Base-by-base conservation (phyloP, 1,284 basidiomycete species). In the Lentinula novae-zelandiae region DNA sequence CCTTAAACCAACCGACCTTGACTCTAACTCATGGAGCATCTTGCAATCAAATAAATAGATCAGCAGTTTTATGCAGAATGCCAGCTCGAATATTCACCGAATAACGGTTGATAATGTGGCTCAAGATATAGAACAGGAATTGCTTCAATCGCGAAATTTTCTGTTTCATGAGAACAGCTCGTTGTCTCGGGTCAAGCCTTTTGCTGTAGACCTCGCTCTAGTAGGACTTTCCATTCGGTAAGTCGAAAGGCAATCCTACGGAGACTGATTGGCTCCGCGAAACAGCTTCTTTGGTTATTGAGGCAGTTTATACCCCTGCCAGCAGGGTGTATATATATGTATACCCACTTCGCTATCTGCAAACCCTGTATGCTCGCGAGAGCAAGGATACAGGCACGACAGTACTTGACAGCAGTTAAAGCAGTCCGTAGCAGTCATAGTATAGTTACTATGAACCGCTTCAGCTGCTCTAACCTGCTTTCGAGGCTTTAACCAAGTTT, bases 191-290 rank as follows among this genome's bases (percentile, higher is more conserved):
- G 54, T 64, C 15, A 55, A 48, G 17, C 15, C 34, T 12, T 67
- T 70, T 54, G 65, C 68, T 33, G 31, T 64, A 10, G 69, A 70
- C 60, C 64, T 70, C 39, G 63, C 66, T 49, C 44, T 70, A 53
- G 61, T 70, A 54, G 68, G 63, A 5, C 60, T 67, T 17, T 62
- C 57, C 20, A 51, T 66, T 22, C 62, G 65, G 65, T 66, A 34
- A 51, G 63, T 50, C 31, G 31, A 39, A n/a, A 49, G 13, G 8
- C 36, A 38, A 5, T 6, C 15, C 42, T 46, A n/a, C 42, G n/a
- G 42, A 27, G 36, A 38, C 12, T 38, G 36, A 38, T 38, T 12
- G 8, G 4, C 36, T 38, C 36, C 36, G 7, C 12, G 36, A 12
- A 12, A 38, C 36, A 38, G 36, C 36, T 38, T 38, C 36, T 36